Evolutionary conservation across 305 asterid species (phyloP), one percentile per base, ranked within the genome.

Genomic region (Ajuga reptans): DNA sequence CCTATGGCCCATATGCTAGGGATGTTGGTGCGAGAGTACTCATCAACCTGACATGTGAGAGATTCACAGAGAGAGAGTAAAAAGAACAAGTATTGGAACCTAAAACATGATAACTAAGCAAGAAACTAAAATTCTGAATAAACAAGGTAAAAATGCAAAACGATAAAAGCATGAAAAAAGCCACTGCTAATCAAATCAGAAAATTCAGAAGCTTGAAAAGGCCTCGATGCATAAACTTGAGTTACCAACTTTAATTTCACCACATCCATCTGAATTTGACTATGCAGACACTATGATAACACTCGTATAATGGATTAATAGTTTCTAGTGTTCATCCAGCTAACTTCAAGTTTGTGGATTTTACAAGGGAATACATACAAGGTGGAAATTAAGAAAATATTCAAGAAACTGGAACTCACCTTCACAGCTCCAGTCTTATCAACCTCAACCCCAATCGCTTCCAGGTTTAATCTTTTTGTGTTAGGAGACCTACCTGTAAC

Each of bases 1-100:
- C 97, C 98, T 18, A 94, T 83, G 21, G 99, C 99, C 98, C 98
- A 91, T 80, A 94, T 88, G 87, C 98, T 94, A 29, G 98, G 96
- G 71, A 94, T 34, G 67, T 88, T 94, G 76, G 99, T 91, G 15
- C 75, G 90, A 33, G 97, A 91, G 73, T 82, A 86, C 68, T 75
- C 89, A 65, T 91, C 88, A 10, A 91, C 97, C 99, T 94, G 86
- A 34, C 47, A 76, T 6, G 33, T n/a, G n/a, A n/a, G n/a, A n/a
- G n/a, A n/a, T n/a, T 36, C 56, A 16, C 58, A 53, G 3, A 55
- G 37, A 6, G 53, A 55, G 33, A 66, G n/a, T 24, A 49, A 0
- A 16, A 8, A 16, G 54, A 31, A 9, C 36, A 46, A 49, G 62
- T 6, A 39, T 47, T 14, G 50, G 27, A 21, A 21, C 27, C 27